Percentiles rank a stretch among this genome's conserved stretches.
Conservation (phyloP, 176 grass and related monocot species). For the Hordeum marinum region DNA sequence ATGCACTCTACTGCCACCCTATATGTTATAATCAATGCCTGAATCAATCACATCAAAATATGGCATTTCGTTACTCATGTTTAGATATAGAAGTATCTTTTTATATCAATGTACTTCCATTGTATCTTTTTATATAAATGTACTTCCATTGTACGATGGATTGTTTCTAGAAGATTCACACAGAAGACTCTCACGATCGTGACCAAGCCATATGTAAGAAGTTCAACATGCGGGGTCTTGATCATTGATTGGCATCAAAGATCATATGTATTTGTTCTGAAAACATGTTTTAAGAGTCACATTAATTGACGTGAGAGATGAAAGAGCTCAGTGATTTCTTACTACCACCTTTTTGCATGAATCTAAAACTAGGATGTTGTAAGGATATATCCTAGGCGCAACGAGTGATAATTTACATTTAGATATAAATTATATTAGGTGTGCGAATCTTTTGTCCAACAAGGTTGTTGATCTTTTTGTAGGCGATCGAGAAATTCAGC, state of each 20-base stretch:
- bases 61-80: neutral
- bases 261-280: neutral
- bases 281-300: neutral
- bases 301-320: neutral
- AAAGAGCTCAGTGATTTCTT: too few relatives aligned
- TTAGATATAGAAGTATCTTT: neutral
- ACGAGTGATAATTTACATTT: too few relatives aligned
- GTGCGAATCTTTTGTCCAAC: too few relatives aligned
- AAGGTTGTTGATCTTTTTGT: too few relatives aligned
- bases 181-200: neutral
- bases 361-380: too few relatives aligned
- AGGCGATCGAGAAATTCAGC: too few relatives aligned
- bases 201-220: neutral
- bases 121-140: neutral
- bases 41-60: neutral
- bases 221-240: neutral
- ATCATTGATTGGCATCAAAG: neutral
- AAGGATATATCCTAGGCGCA: too few relatives aligned
- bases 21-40: neutral
- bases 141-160: neutral
- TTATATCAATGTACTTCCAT: too few relatives aligned
- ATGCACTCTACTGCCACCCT: neutral
- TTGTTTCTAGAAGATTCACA: neutral
- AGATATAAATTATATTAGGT: too few relatives aligned
- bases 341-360: too few relatives aligned